Base-by-base conservation (phyloP, 2,329 filamentous ascomycete genomes). In the Trichoderma breve region DNA sequence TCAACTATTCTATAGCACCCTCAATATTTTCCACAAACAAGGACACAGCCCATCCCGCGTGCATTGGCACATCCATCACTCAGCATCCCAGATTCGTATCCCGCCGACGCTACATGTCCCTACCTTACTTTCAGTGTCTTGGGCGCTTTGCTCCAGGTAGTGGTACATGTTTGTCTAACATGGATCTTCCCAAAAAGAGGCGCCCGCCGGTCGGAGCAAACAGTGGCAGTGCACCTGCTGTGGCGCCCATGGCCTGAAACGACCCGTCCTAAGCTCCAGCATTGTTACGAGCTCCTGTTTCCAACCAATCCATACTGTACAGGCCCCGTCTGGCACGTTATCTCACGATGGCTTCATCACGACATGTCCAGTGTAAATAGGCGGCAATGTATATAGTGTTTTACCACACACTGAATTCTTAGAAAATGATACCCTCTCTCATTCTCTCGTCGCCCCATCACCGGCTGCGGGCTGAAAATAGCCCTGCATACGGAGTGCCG, bases 191-290 rank as follows among this genome's bases (percentile, higher is more conserved):
- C 32, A 28, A 57, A 39, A 57, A 57, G 51, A 68, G 53, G 53
- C 34, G 64, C 64, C 51, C 51, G 53, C 53, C 53, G 64, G 51
- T 32, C 51, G 64, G 65, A 69, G 28, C 68, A 62, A 30, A 61
- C 43, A 55, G 68, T 63, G 68, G 68, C 68, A 71, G 68, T 71
- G 68, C 68, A 70, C 55, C 66, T 60, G 66, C 66, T 60, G 66
- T 43, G 43, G 39, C 34, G 39, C 36, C 53, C 55, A 47, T 26
- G 39, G 47, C 69, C 69, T 71, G 70, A 71, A 71, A 71, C 70
- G 32, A 71, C 70, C 63, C 62, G 63, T 71, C 12, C 62, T 15
- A 39, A 61, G 55, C 24, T 28, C 24, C 30, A 34, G 12, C 5
- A 15, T 26, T 26, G 32, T 62, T 62, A 60, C 62, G 30, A 65